Base-by-base conservation (phyloP, 352 stramenopile species). In the Phytopythium mirpurense region DNA sequence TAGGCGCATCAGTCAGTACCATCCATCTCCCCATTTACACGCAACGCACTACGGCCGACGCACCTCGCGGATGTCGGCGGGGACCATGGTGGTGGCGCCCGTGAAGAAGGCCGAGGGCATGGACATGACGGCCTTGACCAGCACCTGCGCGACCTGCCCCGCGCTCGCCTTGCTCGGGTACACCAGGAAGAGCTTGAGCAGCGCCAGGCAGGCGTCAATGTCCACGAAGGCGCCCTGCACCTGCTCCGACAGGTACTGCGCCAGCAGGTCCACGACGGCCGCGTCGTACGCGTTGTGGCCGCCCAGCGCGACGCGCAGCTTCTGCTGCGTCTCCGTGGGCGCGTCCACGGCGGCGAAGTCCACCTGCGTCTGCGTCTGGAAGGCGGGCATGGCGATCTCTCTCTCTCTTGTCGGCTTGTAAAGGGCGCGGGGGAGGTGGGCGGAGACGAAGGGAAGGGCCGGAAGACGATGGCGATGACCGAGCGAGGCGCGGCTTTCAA, bases 151-250 rank as follows among this genome's bases (percentile, higher is more conserved):
- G 37, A 88, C 78, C 27, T 85, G 74, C 50, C 74, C 67, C 35
- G 70, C 71, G n/a, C 88, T 81, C 11, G 60, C 45, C 42, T 69
- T 65, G 40, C 56, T 60, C 29, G 82, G 80, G 67, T 90, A 90
- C 26, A 94, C 58, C 43, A 85, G 61, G 69, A 90, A 94, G 47
- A 94, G 69, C 68, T 90, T 90, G 54, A 94, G 69, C 56, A 94
- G 73, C 59, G 78, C 78, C 56, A 94, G 63, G 60, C 86, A 70
- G 51, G 84, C 80, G 65, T 94, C 78, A 27, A 87, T 73, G 51
- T 93, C 82, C 31, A 92, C 68, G 11, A 59, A 75, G 19, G 52
- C 56, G 61, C 65, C 76, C 47, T 68, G 35, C 57, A 93, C 51
- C 76, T 95, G 82, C 70, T 95, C 84, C 34, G 65, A 67, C 45